Evolutionary conservation across 2,329 filamentous ascomycete species (phyloP), one percentile per base, ranked within the genome.

Genomic region (Microcyclospora tardicrescens): DNA sequence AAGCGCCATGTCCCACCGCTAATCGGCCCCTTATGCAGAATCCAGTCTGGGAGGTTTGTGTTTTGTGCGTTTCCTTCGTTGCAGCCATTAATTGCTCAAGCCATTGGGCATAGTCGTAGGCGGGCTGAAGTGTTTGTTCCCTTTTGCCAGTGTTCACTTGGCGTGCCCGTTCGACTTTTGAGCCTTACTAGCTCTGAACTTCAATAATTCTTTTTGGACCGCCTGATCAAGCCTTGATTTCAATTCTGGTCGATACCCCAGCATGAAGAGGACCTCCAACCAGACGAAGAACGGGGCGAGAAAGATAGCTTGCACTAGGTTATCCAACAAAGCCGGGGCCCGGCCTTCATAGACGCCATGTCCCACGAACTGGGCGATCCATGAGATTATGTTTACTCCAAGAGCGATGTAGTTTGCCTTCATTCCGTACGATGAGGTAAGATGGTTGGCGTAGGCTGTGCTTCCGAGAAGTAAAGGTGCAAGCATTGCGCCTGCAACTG

Each of bases 241-340:
- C 50, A 98, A 68, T 60, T 93, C 86, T 1, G 80, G 83, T 43
- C 91, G 76, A 63, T 96, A 98, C 35, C 91, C 91, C 36, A 93
- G 74, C 54, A 72, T 77, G 68, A 98, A 98, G 16, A 98, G 71
- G 16, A 93, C 65, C 66, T 96, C 87, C 52, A 98, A 81, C 84
- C 91, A 98, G 42, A 96, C 89, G 53, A 96, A 98, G 55, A 98
- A 81, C 8, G 91, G 91, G 0, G 91, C 91, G 16, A 96, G 71
- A 55, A 96, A 89, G 47, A 96, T 62, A 19, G 91, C 87, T 63
- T 96, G 91, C 35, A 93, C 71, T 32, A 96, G 64, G 55, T 95
- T 96, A 63, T 96, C 87, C 35, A 96, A 66, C 46, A 96, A 65
- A 4, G 87, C 89, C 6, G 89, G 91, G 2, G 87, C 84, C 37